Evolutionary conservation across 140 eudicot species (phyloP).

Genomic region (Oenanthe javanica): DNA sequence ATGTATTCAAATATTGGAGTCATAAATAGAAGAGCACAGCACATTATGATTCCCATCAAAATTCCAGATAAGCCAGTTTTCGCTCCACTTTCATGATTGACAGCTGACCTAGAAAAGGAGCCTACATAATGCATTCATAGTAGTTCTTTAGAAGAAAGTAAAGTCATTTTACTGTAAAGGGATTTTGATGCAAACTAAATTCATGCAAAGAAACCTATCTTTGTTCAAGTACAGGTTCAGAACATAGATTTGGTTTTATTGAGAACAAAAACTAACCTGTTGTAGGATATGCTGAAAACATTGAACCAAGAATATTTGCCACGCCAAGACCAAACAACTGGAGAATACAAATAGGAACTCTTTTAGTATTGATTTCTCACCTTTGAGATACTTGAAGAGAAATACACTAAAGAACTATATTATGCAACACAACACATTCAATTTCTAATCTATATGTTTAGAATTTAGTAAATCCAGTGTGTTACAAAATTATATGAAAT

Average conservation of each 20-base stretch:
- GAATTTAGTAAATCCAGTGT: neutral
- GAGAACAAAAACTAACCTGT: constrained; percentile 52
- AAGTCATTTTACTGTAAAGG: neutral
- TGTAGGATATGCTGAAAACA: constrained; percentile 78
- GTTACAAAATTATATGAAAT: neutral
- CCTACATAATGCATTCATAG: constrained; percentile 42
- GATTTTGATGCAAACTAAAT: neutral
- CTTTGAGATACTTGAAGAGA: neutral
- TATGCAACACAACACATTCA: neutral
- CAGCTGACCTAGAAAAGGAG: constrained; percentile 95
- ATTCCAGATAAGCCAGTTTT: constrained; percentile 93
- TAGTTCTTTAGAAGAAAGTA: constrained; percentile 18
- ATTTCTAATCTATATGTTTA: neutral
- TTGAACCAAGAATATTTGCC: constrained; percentile 78
- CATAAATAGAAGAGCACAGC: constrained; percentile 70
- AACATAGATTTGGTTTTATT: neutral
- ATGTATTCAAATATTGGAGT: constrained; percentile 87
- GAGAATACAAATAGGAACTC: constrained; percentile 16
- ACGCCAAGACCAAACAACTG: constrained; percentile 99
- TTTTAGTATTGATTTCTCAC: constrained; percentile 9
- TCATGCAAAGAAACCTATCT: neutral
- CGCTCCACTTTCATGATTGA: constrained; percentile 97
- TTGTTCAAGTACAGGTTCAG: neutral
- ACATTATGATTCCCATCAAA: constrained; percentile 72
- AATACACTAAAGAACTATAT: neutral